These are phyloP conservation scores for Fagus crenata DNA, from an alignment of 306 rosid genomes.

Conservation along the genomic window DNA sequence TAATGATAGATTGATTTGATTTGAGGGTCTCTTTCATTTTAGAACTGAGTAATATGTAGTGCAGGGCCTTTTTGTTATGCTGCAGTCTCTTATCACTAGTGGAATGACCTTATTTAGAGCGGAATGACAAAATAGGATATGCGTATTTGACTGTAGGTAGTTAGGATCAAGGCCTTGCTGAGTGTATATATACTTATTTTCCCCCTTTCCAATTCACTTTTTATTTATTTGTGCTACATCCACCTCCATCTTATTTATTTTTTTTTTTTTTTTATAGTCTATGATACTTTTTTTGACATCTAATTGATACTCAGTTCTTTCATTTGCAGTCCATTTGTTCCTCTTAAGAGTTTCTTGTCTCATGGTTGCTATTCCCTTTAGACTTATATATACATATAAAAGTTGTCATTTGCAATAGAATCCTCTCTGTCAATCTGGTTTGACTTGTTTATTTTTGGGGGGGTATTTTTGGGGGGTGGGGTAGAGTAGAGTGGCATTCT, in stretches of 20 bases:
- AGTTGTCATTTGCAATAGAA: too few species aligned
- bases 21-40: not conserved
- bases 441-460: too few species aligned
- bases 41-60: not conserved
- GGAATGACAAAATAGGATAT: not conserved
- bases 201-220: not conserved
- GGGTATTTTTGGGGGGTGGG: too few species aligned
- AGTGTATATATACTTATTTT: not conserved
- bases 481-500: not conserved
- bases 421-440: not conserved
- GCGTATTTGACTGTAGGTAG: not conserved
- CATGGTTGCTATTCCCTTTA: not conserved
- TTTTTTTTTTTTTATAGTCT: not conserved
- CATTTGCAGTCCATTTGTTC: not conserved
- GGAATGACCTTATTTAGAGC: not conserved
- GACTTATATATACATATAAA: too few species aligned
- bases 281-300: not conserved
- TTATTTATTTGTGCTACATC: not conserved
- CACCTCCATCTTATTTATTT: not conserved
- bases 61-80: not conserved
- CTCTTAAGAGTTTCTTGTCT: not conserved
- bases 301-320: not conserved
- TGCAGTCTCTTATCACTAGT: not conserved
- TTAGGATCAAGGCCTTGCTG: not conserved
- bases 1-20: not conserved